Conservation (phyloP, 2,329 filamentous ascomycete genomes). For the Verticillium nonalfalfae region DNA sequence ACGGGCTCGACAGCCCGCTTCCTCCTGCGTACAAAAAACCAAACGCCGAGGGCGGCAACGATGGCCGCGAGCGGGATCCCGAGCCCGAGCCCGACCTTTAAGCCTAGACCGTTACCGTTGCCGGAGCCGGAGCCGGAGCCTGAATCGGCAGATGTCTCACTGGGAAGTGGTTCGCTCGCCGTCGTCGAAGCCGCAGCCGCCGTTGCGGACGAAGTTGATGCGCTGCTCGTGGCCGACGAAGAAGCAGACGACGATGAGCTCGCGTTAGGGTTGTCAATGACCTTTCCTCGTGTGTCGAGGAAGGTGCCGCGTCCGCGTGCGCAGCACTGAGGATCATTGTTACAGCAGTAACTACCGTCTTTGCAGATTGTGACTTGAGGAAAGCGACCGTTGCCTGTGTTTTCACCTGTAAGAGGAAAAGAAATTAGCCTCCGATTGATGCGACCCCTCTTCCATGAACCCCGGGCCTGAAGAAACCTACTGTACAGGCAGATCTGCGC, state of each 20-base stretch:
- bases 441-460: no score
- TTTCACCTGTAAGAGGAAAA: neutral
- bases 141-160: neutral
- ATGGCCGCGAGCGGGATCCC: neutral
- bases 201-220: neutral
- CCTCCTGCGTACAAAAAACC: neutral
- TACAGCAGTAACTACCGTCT: constrained; percentile 3
- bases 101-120: neutral
- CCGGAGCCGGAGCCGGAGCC: no score
- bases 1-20: no score
- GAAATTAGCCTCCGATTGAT: no score
- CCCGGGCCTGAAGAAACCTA: no score
- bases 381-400: neutral
- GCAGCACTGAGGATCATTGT: neutral
- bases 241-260: neutral
- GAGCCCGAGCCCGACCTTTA: neutral
- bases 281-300: neutral
- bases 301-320: neutral
- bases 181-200: neutral
- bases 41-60: neutral
- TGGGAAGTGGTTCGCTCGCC: neutral
- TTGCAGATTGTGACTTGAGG: neutral
- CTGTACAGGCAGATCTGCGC: no score
- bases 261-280: neutral
- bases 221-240: neutral